These are phyloP conservation scores for Paramecium caudatum DNA, from an alignment of 73 alveolate genomes.

Conservation along the genomic window DNA sequence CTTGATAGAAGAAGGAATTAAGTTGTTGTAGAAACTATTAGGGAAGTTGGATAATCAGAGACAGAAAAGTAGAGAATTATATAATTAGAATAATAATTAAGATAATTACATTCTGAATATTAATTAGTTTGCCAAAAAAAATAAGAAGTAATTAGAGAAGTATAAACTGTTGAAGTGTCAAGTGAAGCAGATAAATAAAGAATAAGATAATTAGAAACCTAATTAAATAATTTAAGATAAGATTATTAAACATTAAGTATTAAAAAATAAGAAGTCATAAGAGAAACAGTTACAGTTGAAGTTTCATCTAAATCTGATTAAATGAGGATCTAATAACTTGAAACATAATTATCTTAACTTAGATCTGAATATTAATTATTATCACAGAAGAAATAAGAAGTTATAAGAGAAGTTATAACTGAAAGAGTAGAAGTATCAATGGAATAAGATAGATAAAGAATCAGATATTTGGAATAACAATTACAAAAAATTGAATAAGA, in stretches of 20 bases:
- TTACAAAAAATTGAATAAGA: neutral
- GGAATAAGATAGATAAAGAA: slow-evolving; percentile 27
- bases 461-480: neutral
- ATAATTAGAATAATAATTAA: slow-evolving; percentile 24
- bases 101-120: neutral
- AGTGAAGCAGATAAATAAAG: slow-evolving; percentile 40
- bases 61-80: neutral
- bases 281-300: slow-evolving; percentile 42
- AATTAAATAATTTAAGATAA: neutral
- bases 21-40: slow-evolving; percentile 25
- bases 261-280: slow-evolving; percentile 29
- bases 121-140: neutral
- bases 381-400: slow-evolving; percentile 14
- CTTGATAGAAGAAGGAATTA: slow-evolving; percentile 4
- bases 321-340: neutral
- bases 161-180: slow-evolving; percentile 18
- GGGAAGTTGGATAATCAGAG: neutral
- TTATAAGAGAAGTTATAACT: slow-evolving; percentile 36
- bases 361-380: neutral
- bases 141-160: slow-evolving; percentile 20
- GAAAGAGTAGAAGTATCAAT: slow-evolving; percentile 23
- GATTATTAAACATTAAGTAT: neutral
- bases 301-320: slow-evolving; percentile 38
- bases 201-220: slow-evolving; percentile 36
- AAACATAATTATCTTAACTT: neutral